Base-by-base conservation (phyloP, 345 rosid genomes). In the Litchi chinensis region DNA sequence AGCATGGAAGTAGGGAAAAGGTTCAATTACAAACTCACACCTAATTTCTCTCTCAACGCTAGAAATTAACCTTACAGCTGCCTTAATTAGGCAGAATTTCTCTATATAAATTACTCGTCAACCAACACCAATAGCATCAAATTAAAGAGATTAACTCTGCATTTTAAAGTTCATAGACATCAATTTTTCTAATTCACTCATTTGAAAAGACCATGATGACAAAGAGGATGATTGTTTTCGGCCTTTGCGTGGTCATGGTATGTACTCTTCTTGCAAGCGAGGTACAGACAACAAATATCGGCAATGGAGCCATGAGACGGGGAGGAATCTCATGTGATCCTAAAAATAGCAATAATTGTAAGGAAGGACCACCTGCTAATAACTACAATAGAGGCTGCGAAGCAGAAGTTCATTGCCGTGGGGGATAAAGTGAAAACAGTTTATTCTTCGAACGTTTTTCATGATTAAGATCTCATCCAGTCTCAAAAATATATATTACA, bases 351-450 rank as follows among this genome's bases (percentile, higher is more conserved):
- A 24, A 5, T 15, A 12, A 18, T 69, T 69, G 72, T 11, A 10
- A 44, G 24, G 13, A 0, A 3, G 32, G 3, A 10, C 32, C 8
- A 1, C 26, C 9, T n/a, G 1, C 21, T 5, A 32, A 69, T 21
- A 0, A 0, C 8, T 44, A 69, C 56, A 9, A 44, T 2, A n/a
- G 37, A 41, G 56, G 54, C 7, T 43, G 73, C 56, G 21, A 4
- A 7, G 0, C 0, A 0, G 56, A 0, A 22, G 1, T 0, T 0
- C 2, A 8, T 18, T 67, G 70, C 43, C 70, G 70, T 0, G 68
- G 2, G 1, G 54, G 3, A 32, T 32, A 2, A 32, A 32, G 37
- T 32, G 37, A 32, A 32, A 32, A 32, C 37, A 32, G 2, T 32
- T 32, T 2, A 1, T 32, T 32, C 4, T 32, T 32, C 2, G 2